Conservation (phyloP, 257 asterid species). For the Gynochthodes officinalis region DNA sequence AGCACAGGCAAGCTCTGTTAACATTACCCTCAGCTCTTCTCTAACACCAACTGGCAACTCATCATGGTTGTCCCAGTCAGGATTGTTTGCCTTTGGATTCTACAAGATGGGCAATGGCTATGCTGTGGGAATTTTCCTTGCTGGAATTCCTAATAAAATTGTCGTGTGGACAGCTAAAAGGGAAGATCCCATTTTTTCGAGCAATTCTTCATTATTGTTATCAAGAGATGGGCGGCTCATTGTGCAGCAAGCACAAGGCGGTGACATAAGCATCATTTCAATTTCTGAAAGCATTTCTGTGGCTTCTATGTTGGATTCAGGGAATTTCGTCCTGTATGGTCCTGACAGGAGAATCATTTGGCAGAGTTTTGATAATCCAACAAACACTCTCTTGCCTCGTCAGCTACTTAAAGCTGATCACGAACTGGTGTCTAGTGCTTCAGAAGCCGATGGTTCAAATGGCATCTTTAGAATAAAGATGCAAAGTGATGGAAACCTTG, state of each 20-base stretch:
- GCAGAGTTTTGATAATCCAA: constrained; percentile 55
- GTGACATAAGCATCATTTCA: neutral
- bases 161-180: constrained; percentile 32
- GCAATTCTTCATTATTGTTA: constrained; percentile 15
- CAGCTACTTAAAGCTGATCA: constrained; percentile 26
- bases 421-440: constrained; percentile 36
- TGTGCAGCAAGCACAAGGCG: constrained; percentile 15
- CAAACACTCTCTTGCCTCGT: constrained; percentile 39
- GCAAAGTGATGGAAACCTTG: constrained; percentile 54
- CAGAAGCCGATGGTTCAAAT: constrained; percentile 19
- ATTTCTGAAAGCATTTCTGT: constrained; percentile 7
- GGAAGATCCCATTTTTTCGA: constrained; percentile 17
- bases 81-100: constrained; percentile 28
- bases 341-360: constrained; percentile 22
- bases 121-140: constrained; percentile 20
- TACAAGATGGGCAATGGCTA: constrained; percentile 13
- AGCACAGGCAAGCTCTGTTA: constrained; percentile 32
- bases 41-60: constrained; percentile 28
- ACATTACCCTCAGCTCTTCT: constrained; percentile 39
- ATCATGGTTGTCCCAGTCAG: constrained; percentile 21
- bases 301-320: constrained; percentile 49
- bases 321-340: constrained; percentile 45
- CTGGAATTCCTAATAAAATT: constrained; percentile 17
- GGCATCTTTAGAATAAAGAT: constrained; percentile 39
- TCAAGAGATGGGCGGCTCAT: constrained; percentile 34